Conservation (phyloP, 441 rosid species). For the Rhodomyrtus psidioides region DNA sequence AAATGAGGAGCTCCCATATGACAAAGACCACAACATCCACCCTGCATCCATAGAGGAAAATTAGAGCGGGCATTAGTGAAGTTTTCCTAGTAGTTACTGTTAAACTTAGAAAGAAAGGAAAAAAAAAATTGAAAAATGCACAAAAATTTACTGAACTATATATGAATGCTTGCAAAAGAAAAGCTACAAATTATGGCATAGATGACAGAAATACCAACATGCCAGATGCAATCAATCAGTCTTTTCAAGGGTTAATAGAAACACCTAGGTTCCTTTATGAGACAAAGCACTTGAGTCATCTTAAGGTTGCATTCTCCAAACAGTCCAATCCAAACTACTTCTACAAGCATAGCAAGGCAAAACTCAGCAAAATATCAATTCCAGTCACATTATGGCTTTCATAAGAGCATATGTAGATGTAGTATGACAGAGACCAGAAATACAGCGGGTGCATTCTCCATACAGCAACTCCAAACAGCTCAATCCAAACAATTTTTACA, state of each 20-base stretch:
- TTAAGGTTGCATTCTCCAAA: not conserved
- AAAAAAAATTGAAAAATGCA: not conserved
- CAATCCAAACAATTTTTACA: not conserved
- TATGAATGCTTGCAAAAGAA: not conserved
- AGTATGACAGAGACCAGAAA: not conserved
- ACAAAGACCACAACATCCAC: conserved; percentile 82
- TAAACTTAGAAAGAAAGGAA: not conserved
- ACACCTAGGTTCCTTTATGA: not conserved
- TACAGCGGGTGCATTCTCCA: not conserved
- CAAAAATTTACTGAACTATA: not conserved
- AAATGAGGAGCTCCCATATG: conserved; percentile 71
- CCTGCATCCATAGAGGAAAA: conserved; percentile 34
- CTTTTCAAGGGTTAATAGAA: not conserved
- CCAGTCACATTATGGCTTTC: not conserved
- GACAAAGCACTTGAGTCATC: not conserved
- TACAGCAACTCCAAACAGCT: not conserved
- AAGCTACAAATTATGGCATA: not conserved
- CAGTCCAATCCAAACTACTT: not conserved
- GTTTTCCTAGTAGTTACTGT: not conserved
- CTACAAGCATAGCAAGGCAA: not conserved
- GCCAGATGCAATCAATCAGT: not conserved
- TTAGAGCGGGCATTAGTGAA: not conserved
- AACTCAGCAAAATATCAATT: not conserved
- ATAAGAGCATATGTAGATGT: not conserved
- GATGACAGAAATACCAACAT: not conserved